phyloP scores from a whole-genome alignment of 2,329 filamentous ascomycete genomes.

The Penicillium glabrum region DNA sequence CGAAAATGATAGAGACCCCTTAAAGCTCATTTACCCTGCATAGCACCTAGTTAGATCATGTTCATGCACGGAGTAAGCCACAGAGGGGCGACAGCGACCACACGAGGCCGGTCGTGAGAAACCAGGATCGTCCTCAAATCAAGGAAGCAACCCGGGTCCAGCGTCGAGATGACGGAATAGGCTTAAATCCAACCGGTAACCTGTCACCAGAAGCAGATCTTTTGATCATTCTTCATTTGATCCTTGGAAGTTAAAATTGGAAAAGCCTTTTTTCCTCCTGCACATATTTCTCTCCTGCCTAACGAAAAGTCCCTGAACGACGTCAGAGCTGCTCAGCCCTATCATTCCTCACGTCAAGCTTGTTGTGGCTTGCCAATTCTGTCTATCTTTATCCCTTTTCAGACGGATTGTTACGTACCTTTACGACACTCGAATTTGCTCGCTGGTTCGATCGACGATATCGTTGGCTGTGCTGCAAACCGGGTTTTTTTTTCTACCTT shows the following conservation, averaged over 20 bases:
- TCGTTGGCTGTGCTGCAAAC: neutral
- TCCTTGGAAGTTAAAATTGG: slow-evolving; percentile 3
- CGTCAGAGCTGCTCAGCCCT: slow-evolving; percentile 18
- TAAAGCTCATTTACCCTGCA: neutral
- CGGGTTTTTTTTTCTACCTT: slow-evolving; percentile 3
- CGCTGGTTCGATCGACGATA: neutral
- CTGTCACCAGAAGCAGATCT: slow-evolving; percentile 1
- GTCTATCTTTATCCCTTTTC: slow-evolving; percentile 22
- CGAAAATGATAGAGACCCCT: neutral
- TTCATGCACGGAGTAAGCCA: neutral
- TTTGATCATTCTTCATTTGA: neutral
- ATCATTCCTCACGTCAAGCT: slow-evolving; percentile 11
- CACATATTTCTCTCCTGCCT: neutral
- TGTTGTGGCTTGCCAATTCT: slow-evolving; percentile 1
- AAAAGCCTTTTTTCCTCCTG: neutral
- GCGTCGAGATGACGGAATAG: slow-evolving; percentile 12
- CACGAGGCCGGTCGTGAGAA: neutral
- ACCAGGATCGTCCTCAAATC: slow-evolving; percentile 6
- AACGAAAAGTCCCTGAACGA: neutral
- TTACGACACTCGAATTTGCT: neutral
- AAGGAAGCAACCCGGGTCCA: slow-evolving; percentile 9
- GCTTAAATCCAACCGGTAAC: slow-evolving; percentile 4
- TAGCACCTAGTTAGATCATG: neutral
- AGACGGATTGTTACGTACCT: slow-evolving; percentile 19
- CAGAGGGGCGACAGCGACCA: neutral